Base-by-base conservation (phyloP, 768 basidiomycete genomes). In the Suillus paluster region DNA sequence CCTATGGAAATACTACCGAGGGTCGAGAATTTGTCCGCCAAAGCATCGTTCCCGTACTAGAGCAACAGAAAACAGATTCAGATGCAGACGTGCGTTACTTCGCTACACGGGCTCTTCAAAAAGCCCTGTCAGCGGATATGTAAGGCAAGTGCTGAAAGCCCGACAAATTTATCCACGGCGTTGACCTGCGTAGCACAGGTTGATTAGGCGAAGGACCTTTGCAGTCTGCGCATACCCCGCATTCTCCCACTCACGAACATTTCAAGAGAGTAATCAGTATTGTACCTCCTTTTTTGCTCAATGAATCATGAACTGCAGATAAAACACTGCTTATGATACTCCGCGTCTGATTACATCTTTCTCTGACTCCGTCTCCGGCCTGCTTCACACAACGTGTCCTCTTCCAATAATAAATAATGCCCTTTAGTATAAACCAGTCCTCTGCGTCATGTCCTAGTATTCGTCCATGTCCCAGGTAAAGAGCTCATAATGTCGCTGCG, bases 81-180 rank as follows among this genome's bases (percentile, higher is more conserved):
- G 97, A 99, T 77, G 94, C 97, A 23, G 97, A 99, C 80, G 97
- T 99, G 55, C 88, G 95, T 71, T 99, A 92, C 80, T 97, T 96
- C 76, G 92, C 95, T 15, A 80, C 84, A 50, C 89, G 91, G 63
- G 95, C 94, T 50, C 78, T 92, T 58, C 90, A 92, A 71, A 83
- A 82, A 67, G 80, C 80, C 34, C 69, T 76, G 56, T 68, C 68
- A 54, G 74, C 71, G 64, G 75, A 79, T 62, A 73, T 69, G 60
- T 78, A 75, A 75, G 78, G 81, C 79, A 64, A n/a, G 71, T 44
- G 46, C 21, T 41, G 17, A 41, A 41, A n/a, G 9, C 14, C 34
- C 27, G 46, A 42, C 33, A 30, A 33, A 12, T 61, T 54, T 38
- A 60, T 52, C 14, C 30, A 39, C 44, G 25, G 42, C 36, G 30